Percentiles rank a stretch among this genome's conserved stretches.
phyloP scores from a whole-genome alignment of 2,329 filamentous ascomycete genomes.

The Penicillium sp. region DNA sequence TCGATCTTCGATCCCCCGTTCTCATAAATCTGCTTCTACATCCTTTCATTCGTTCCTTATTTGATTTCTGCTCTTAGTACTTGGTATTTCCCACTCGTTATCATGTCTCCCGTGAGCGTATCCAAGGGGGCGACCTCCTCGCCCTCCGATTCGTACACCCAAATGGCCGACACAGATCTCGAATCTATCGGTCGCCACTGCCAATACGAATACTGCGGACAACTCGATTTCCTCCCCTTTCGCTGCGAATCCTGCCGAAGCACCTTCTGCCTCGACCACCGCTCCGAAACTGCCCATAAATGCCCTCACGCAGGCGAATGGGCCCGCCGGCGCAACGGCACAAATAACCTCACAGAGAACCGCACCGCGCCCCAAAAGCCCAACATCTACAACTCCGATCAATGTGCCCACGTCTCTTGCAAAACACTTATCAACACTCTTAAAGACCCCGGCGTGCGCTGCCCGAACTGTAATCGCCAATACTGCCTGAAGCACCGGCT shows the following conservation, averaged over 20 bases:
- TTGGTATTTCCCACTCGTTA: not conserved
- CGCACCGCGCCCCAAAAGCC: constrained; percentile 51
- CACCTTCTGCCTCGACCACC: constrained; percentile 92
- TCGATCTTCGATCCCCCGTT: constrained; percentile 6
- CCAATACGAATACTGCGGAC: constrained; percentile 86
- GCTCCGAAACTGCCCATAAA: constrained; percentile 79
- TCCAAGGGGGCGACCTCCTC: constrained; percentile 25
- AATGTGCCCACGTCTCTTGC: constrained; percentile 54
- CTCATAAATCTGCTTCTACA: not conserved
- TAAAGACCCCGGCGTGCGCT: constrained; percentile 55
- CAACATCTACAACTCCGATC: constrained; percentile 58
- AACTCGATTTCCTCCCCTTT: constrained; percentile 95
- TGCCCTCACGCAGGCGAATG: constrained; percentile 65
- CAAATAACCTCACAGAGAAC: constrained; percentile 30
- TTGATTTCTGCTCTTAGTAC: not conserved
- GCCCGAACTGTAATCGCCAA: constrained; percentile 52
- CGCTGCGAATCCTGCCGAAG: constrained; percentile 83
- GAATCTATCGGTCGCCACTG: constrained; percentile 88
- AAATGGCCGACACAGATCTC: constrained; percentile 68
- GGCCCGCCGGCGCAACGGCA: constrained; percentile 54
- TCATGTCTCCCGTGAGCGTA: constrained; percentile 34
- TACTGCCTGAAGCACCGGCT: constrained; percentile 58
- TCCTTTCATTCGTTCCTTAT: not conserved
- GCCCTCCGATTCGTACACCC: constrained; percentile 38
- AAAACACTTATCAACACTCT: constrained; percentile 58